phyloP scores from a whole-genome alignment of 139 green algal genomes.

The Chlorella sp. region DNA sequence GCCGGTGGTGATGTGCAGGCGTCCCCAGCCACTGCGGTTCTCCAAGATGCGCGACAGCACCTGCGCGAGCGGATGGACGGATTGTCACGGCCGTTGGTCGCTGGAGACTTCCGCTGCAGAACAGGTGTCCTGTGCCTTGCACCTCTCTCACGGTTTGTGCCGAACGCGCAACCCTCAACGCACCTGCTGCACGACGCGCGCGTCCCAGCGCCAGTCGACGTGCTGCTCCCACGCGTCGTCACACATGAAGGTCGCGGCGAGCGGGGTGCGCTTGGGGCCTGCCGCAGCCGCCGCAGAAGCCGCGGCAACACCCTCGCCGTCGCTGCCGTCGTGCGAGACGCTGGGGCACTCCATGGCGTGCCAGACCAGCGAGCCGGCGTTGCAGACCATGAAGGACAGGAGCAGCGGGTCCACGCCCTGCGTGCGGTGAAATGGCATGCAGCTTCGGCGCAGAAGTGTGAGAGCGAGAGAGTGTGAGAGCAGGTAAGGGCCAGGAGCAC shows the following conservation, averaged over 20 bases:
- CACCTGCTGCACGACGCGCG: constrained; percentile 26
- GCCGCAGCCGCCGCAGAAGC: background rate
- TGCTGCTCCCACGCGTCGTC: constrained; percentile 50
- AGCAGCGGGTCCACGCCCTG: constrained; percentile 16
- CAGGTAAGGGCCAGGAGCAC: background rate
- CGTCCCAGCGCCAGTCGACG: constrained; percentile 52
- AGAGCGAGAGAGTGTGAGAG: too few relatives aligned
- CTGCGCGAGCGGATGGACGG: constrained; percentile 11
- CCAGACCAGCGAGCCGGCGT: constrained; percentile 38
- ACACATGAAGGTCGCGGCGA: too few relatives aligned
- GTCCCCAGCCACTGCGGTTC: constrained; percentile 24
- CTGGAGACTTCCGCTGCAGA: too few relatives aligned
- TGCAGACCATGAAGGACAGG: constrained; percentile 51
- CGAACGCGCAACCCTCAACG: background rate
- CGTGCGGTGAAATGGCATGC: too few relatives aligned
- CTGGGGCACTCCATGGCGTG: background rate
- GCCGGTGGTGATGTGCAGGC: constrained; percentile 8
- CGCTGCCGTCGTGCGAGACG: background rate
- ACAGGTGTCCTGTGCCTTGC: too few relatives aligned
- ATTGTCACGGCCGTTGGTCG: background rate
- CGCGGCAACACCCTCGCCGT: background rate
- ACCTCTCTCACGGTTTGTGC: background rate
- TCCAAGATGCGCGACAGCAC: constrained; percentile 24
- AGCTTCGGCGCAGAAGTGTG: too few relatives aligned
- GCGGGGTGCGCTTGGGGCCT: background rate